phyloP scores from a whole-genome alignment of 2,329 filamentous ascomycete species.

The Exophiala bonariae region DNA sequence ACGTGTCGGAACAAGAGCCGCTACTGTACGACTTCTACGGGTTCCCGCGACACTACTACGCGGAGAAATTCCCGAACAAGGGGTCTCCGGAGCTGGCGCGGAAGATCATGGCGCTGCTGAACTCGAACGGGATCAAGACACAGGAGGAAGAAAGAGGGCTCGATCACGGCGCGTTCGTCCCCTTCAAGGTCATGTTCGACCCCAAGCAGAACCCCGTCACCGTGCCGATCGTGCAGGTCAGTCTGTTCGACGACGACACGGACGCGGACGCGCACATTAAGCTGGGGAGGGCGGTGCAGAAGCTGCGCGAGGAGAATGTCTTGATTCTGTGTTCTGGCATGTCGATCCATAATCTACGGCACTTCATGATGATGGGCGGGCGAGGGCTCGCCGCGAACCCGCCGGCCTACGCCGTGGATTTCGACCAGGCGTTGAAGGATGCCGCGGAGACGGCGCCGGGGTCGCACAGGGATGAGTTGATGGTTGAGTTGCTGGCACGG shows the following conservation, averaged over 20 bases:
- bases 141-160: slow-evolving; percentile 63
- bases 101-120: slow-evolving; percentile 57
- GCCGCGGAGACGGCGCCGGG: slow-evolving; percentile 53
- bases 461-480: slow-evolving; percentile 42
- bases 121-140: slow-evolving; percentile 59
- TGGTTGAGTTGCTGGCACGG: slow-evolving; percentile 49
- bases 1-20: slow-evolving; percentile 63
- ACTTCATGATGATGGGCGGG: slow-evolving; percentile 45
- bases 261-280: slow-evolving; percentile 66
- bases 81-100: slow-evolving; percentile 62
- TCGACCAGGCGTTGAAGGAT: slow-evolving; percentile 68
- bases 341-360: slow-evolving; percentile 70
- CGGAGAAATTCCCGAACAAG: slow-evolving; percentile 64
- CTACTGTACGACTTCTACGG: slow-evolving; percentile 76
- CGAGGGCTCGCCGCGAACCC: slow-evolving; percentile 35
- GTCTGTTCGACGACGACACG: slow-evolving; percentile 61
- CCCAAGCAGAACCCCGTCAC: slow-evolving; percentile 62
- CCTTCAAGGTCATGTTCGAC: slow-evolving; percentile 62
- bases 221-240: slow-evolving; percentile 72
- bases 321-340: slow-evolving; percentile 72
- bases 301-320: slow-evolving; percentile 67
- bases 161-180: slow-evolving; percentile 74
- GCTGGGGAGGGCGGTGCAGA: slow-evolving; percentile 65
- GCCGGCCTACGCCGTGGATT: slow-evolving; percentile 60
- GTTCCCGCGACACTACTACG: slow-evolving; percentile 69